Conservation (phyloP, 2,329 filamentous ascomycete genomes). For the Cyclaneusma minus region DNA sequence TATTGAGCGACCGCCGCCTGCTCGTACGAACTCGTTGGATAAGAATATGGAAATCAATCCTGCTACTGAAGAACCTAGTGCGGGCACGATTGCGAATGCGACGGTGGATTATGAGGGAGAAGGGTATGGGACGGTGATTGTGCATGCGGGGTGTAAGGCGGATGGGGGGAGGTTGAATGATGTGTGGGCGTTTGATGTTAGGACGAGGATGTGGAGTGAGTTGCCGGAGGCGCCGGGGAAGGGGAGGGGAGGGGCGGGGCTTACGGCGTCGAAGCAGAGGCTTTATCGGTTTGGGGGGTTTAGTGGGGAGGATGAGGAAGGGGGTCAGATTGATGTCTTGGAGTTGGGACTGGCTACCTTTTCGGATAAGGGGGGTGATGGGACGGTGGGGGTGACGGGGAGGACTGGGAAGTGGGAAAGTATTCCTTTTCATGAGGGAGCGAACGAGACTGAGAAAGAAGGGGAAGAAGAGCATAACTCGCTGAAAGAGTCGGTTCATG, state of each 20-base stretch:
- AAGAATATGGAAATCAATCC: conserved; percentile 12
- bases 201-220: conserved; percentile 47
- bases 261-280: conserved; percentile 46
- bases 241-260: conserved; percentile 48
- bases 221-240: conserved; percentile 52
- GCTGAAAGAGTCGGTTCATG: too few relatives aligned
- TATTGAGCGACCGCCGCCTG: conserved; percentile 31
- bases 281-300: conserved; percentile 73
- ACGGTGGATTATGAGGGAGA: conserved; percentile 40
- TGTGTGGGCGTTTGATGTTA: conserved; percentile 64
- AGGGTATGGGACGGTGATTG: conserved; percentile 52
- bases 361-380: conserved; percentile 30
- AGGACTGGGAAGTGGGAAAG: conserved; percentile 37
- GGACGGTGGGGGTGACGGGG: conserved; percentile 34
- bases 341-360: conserved; percentile 40
- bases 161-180: conserved; percentile 47
- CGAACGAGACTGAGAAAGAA: conserved; percentile 13
- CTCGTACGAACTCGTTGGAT: conserved; percentile 10
- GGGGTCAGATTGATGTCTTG: conserved; percentile 55
- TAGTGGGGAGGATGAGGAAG: conserved; percentile 53
- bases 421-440: conserved; percentile 26
- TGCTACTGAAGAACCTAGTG: conserved; percentile 33
- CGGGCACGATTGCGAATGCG: conserved; percentile 39
- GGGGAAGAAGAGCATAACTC: conserved; percentile 21
- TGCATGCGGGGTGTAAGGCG: conserved; percentile 62